Conservation (phyloP, 176 grass and related monocot species). For the Alloteropsis semialata region DNA sequence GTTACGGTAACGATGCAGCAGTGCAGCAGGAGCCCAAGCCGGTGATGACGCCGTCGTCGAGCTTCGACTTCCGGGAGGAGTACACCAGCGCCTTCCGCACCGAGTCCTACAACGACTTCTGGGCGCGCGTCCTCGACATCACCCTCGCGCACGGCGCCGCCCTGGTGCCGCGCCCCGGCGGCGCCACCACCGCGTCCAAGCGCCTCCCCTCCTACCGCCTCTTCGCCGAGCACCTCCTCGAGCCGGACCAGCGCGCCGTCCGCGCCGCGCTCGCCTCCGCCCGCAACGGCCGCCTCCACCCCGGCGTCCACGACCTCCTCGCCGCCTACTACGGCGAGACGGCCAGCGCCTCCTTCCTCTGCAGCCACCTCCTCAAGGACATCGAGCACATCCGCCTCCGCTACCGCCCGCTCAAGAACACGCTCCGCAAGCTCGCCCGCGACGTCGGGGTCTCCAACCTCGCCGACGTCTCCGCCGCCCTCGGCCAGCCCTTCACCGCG, state of each 20-base stretch:
- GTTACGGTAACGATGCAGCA: too few species aligned
- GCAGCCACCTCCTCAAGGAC: slow-evolving; percentile 70
- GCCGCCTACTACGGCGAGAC: slow-evolving; percentile 73
- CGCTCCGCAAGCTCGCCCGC: slow-evolving; percentile 53
- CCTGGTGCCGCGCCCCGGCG: slow-evolving; percentile 32
- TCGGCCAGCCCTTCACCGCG: slow-evolving; percentile 52
- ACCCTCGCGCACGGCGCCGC: slow-evolving; percentile 75
- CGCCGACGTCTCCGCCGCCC: slow-evolving; percentile 47
- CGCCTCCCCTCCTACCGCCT: slow-evolving; percentile 65
- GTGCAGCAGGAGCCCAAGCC: not conserved
- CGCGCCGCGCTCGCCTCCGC: slow-evolving; percentile 43
- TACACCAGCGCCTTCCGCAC: slow-evolving; percentile 90
- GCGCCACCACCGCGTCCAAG: slow-evolving; percentile 23
- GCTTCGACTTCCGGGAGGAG: slow-evolving; percentile 79
- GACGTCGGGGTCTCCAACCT: slow-evolving; percentile 32
- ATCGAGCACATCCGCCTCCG: slow-evolving; percentile 72
- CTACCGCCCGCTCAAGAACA: slow-evolving; percentile 75
- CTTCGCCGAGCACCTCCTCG: slow-evolving; percentile 84
- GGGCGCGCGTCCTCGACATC: slow-evolving; percentile 82
- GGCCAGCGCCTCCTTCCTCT: slow-evolving; percentile 67
- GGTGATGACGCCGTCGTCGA: slow-evolving; percentile 19
- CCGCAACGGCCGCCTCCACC: not conserved
- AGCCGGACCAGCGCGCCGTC: slow-evolving; percentile 71
- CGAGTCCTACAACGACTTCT: slow-evolving; percentile 94
- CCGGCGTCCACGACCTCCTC: slow-evolving; percentile 46